These are phyloP conservation scores for Podila clonocystis DNA, from an alignment of 192 early-diverging fungal species.

Conservation along the genomic window DNA sequence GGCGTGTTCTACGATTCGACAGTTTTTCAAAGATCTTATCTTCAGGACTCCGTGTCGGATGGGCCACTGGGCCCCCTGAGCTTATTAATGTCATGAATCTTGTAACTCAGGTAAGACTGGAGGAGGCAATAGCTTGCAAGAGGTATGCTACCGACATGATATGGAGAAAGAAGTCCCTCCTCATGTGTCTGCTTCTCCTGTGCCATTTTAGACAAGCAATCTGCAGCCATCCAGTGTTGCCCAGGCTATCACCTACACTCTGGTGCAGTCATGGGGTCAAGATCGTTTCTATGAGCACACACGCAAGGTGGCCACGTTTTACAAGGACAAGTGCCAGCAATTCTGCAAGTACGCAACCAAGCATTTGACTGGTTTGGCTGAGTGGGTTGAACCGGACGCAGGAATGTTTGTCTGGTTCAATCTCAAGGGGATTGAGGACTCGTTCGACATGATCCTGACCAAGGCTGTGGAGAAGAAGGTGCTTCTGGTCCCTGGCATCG, in stretches of 20 bases:
- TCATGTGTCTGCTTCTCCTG: no score
- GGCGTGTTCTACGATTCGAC: slow-evolving; percentile 91
- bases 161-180: no score
- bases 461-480: slow-evolving; percentile 75
- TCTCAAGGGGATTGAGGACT: slow-evolving; percentile 56
- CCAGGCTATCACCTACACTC: slow-evolving; percentile 77
- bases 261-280: slow-evolving; percentile 84
- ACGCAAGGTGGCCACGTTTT: slow-evolving; percentile 74
- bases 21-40: slow-evolving; percentile 93
- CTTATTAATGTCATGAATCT: slow-evolving; percentile 85
- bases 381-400: slow-evolving; percentile 69
- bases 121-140: neutral
- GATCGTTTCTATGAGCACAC: slow-evolving; percentile 83
- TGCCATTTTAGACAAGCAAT: slow-evolving; percentile 70
- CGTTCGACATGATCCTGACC: slow-evolving; percentile 67
- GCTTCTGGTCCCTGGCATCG: slow-evolving; percentile 73
- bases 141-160: neutral
- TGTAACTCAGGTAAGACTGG: slow-evolving; percentile 63
- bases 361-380: slow-evolving; percentile 68
- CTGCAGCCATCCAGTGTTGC: slow-evolving; percentile 87
- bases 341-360: slow-evolving; percentile 73
- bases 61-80: slow-evolving; percentile 72
- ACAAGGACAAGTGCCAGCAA: slow-evolving; percentile 71
- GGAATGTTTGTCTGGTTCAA: slow-evolving; percentile 96
- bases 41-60: slow-evolving; percentile 87